These are phyloP conservation scores for Leishmania major DNA, from an alignment of 208 protist species.

Conservation along the genomic window DNA sequence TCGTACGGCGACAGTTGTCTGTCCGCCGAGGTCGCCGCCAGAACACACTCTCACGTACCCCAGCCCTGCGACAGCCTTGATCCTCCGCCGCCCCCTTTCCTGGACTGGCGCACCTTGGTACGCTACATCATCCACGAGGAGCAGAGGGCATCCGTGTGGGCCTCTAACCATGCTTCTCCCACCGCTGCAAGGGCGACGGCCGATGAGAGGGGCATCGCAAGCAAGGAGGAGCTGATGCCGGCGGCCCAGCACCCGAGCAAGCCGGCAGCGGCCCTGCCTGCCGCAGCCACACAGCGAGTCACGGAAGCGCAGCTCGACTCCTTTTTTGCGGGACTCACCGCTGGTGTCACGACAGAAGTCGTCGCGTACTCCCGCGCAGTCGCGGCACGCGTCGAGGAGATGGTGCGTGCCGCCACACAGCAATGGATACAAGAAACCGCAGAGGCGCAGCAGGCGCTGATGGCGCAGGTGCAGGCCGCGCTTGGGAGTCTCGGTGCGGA, in stretches of 20 bases:
- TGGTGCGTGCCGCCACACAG: slow-evolving; percentile 2
- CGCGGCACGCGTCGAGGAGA: slow-evolving; percentile 6
- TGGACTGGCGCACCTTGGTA: slow-evolving; percentile 37
- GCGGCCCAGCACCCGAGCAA: neutral
- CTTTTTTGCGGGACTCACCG: slow-evolving; percentile 18
- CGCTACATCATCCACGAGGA: slow-evolving; percentile 39
- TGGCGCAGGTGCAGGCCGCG: slow-evolving; percentile 1
- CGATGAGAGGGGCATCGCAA: neutral
- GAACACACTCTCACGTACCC: neutral
- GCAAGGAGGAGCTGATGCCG: neutral
- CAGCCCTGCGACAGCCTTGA: slow-evolving; percentile 5
- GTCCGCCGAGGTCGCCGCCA: neutral
- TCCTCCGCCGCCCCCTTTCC: slow-evolving; percentile 9
- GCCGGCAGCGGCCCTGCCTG: neutral
- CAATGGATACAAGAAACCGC: slow-evolving; percentile 11
- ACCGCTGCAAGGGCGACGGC: neutral
- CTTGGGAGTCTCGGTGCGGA: neutral
- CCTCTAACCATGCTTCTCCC: neutral
- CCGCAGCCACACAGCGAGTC: neutral
- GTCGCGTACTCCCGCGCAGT: slow-evolving; percentile 5
- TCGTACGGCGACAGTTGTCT: slow-evolving; percentile 1
- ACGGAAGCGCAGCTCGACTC: neutral
- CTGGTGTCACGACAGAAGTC: slow-evolving; percentile 6
- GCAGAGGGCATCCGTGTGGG: neutral
- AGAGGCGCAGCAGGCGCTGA: neutral